Evolutionary conservation across 306 rosid species (phyloP).

Genomic region (Arachis hypogaea): DNA sequence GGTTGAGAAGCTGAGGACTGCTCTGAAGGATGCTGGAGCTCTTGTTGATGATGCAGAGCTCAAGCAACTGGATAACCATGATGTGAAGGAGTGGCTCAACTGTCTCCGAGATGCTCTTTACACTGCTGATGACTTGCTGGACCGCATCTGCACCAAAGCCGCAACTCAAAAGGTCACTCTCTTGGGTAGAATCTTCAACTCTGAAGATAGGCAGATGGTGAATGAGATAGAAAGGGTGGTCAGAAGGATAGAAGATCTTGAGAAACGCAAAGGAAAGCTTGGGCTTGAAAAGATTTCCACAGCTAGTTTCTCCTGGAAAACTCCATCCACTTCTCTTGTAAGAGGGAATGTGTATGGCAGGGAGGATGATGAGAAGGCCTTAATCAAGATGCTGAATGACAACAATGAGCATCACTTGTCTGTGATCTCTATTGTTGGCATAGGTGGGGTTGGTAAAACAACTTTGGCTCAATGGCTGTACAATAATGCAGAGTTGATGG

Average conservation of each 20-base stretch:
- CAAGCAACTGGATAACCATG: neutral
- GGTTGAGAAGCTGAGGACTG: neutral
- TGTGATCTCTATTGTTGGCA: conserved; percentile 22
- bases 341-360: conserved; percentile 8
- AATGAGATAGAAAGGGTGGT: neutral
- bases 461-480: conserved; percentile 1
- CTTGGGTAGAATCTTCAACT: neutral
- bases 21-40: neutral
- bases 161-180: neutral
- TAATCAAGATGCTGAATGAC: neutral
- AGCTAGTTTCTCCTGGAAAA: neutral
- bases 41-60: neutral
- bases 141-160: conserved; percentile 28
- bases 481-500: neutral
- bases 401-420: neutral
- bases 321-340: neutral
- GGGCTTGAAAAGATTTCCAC: neutral
- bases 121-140: conserved; percentile 25
- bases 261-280: neutral
- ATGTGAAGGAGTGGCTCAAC: neutral
- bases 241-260: neutral
- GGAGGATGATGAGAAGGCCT: neutral
- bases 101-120: neutral
- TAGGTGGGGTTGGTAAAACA: conserved; percentile 20
- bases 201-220: neutral